A percentile compares a stretch with the other conserved stretches of the same genome.
Conservation (phyloP, 768 basidiomycete species). For the Auricularia sp. region DNA sequence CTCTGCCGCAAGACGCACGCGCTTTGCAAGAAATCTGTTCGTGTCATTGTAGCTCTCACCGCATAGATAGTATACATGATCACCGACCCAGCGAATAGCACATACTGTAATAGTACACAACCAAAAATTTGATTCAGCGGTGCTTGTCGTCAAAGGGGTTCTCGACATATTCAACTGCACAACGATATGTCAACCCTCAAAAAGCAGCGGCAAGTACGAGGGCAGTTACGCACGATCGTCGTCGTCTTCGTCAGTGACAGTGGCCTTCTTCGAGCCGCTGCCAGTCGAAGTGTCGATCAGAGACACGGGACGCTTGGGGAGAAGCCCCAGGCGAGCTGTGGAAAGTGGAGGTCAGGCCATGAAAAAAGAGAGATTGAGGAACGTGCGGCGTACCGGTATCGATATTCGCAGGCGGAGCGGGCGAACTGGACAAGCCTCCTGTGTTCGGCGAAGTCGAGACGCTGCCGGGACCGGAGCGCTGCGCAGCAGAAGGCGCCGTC, state of each 20-base stretch:
- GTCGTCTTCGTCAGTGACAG: background rate
- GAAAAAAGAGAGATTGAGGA: background rate
- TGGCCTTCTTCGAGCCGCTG: background rate
- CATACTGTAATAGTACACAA: background rate
- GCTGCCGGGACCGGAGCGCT: background rate
- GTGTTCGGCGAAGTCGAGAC: background rate
- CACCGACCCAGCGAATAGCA: background rate
- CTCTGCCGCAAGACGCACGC: no score
- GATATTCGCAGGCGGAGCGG: background rate
- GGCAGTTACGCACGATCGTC: background rate
- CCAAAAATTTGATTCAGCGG: background rate
- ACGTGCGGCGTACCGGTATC: background rate
- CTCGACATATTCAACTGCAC: slow-evolving; percentile 1
- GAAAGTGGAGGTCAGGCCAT: background rate
- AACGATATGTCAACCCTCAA: background rate
- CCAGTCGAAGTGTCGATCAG: background rate
- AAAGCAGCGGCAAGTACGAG: background rate
- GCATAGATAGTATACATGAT: slow-evolving; percentile 1
- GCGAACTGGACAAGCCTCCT: background rate
- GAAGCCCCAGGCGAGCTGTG: background rate
- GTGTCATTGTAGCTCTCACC: no score
- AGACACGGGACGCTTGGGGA: background rate
- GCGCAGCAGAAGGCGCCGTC: background rate
- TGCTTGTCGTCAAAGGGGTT: slow-evolving; percentile 1
- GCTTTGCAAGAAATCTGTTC: no score